phyloP scores from a whole-genome alignment of 106 monocot species.

The Platanthera zijinensis region DNA sequence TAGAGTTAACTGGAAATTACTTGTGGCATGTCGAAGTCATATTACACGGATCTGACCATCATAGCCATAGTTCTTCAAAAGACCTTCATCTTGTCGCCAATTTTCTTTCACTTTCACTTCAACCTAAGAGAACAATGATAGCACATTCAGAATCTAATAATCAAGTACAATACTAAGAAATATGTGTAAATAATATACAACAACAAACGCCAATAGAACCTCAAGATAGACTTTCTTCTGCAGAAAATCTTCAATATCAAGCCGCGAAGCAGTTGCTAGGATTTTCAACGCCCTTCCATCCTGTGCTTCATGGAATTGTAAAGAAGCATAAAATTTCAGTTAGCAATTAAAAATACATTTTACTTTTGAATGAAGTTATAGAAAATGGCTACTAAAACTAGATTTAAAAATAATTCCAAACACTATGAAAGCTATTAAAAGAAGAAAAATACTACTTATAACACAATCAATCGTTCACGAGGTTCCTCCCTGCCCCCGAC shows the following conservation, averaged over 20 bases:
- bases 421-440: neutral
- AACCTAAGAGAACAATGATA: slow-evolving; percentile 31
- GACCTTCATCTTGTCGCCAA: slow-evolving; percentile 82
- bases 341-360: neutral
- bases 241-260: slow-evolving; percentile 92
- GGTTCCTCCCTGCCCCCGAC: too few species aligned
- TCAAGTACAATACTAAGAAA: neutral
- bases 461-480: too few species aligned
- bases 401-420: neutral
- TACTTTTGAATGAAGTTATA: neutral
- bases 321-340: slow-evolving; percentile 3
- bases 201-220: slow-evolving; percentile 22
- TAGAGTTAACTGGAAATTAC: neutral
- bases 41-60: slow-evolving; percentile 58
- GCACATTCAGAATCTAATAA: neutral
- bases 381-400: neutral
- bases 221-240: slow-evolving; percentile 91
- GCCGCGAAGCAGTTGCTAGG: slow-evolving; percentile 91
- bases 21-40: slow-evolving; percentile 12
- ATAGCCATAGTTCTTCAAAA: slow-evolving; percentile 78
- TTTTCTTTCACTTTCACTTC: slow-evolving; percentile 90
- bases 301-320: slow-evolving; percentile 22
- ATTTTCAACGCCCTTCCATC: slow-evolving; percentile 90
- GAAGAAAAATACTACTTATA: neutral
- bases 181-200: neutral